These are phyloP conservation scores for Leccinum holopus DNA, from an alignment of 1,284 basidiomycete genomes.

Conservation along the genomic window DNA sequence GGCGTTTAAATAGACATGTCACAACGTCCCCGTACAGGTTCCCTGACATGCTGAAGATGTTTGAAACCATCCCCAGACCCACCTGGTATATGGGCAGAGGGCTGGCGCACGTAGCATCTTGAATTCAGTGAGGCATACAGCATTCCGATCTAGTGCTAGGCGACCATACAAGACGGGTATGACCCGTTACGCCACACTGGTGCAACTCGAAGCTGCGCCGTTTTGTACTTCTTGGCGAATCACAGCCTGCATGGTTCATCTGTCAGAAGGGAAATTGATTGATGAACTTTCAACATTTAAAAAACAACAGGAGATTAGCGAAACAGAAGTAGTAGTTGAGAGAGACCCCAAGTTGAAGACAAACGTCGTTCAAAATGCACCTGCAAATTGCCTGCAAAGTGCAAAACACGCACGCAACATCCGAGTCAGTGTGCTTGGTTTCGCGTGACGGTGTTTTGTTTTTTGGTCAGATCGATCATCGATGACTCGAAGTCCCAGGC, in stretches of 20 bases:
- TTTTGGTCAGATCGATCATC: neutral
- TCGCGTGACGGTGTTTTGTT: neutral
- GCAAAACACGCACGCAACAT: too few relatives aligned
- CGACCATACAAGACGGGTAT: neutral
- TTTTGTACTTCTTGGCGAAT: too few relatives aligned
- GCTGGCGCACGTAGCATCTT: neutral
- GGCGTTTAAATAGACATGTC: neutral
- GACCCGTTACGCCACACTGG: conserved; percentile 7
- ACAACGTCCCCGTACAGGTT: neutral
- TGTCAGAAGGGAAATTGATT: neutral
- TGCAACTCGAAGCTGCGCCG: neutral
- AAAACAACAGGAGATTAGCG: neutral
- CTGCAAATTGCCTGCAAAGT: too few relatives aligned
- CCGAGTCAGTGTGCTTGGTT: neutral
- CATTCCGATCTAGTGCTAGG: neutral
- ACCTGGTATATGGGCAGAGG: neutral
- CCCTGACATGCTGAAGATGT: neutral
- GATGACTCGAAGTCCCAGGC: too few relatives aligned
- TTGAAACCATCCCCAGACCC: neutral
- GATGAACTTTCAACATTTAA: neutral
- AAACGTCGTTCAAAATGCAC: neutral
- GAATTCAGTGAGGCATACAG: conserved; percentile 4
- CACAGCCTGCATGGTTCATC: neutral
- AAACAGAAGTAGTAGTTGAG: neutral
- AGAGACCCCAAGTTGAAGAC: neutral